Evolutionary conservation across 257 asterid genomes (phyloP), one percentile per base, ranked within the genome.

Genomic region (Scutellaria galericulata): DNA sequence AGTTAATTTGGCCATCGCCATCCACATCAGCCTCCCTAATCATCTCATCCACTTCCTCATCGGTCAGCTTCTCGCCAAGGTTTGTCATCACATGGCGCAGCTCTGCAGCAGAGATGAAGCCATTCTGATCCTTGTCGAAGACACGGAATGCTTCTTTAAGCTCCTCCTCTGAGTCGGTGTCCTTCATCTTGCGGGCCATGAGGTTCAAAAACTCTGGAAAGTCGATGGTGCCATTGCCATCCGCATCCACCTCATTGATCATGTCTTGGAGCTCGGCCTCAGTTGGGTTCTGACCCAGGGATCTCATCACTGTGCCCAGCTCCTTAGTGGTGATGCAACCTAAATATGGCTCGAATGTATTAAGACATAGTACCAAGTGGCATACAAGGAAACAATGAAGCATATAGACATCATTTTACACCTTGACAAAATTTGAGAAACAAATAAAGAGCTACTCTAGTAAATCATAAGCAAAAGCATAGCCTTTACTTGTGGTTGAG

Each of bases 301-400:
- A 86, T 79, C 90, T 86, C 90, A 86, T 86, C 81, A 86, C 90
- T 0, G 90, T 86, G 44, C 90, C 90, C 4, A 86, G 88, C 78
- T 86, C 90, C 85, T 83, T 86, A 54, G 90, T 83, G n/a, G 90
- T 83, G 79, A 86, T 86, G 86, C 90, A 86, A 73, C 90, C 90
- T 86, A 51, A n/a, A 77, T 13, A 66, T 9, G 50, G 47, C 39
- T 51, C 18, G 3, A 10, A 9, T 24, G 14, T 15, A 55, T 31
- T 7, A 14, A 22, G 47, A 14, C 6, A 4, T 15, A 7, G 13
- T 31, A 31, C 37, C 31, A 53, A 50, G 35, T 22, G 11, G 8
- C 7, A 70, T 15, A 56, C 41, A 8, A 5, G 15, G 15, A 46
- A 35, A 2, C 7, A 0, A 50, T 50, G 6, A 50, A 50, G 55